Evolutionary conservation across 768 basidiomycete genomes (phyloP).

Genomic region (Kwoniella sp.): DNA sequence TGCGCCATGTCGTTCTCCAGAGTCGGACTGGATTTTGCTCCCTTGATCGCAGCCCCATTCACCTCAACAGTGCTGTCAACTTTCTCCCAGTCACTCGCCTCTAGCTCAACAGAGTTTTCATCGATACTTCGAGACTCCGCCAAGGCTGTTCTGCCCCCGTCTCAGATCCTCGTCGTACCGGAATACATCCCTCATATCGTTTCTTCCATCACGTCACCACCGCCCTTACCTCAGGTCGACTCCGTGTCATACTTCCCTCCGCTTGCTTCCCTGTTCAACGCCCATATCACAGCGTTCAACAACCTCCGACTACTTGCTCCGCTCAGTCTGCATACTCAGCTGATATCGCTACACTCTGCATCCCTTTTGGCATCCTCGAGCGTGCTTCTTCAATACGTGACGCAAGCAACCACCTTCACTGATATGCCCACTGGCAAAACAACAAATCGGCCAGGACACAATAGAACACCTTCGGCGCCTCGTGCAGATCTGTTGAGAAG

Average conservation of each 20-base stretch:
- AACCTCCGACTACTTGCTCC: conserved; percentile 79
- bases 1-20: conserved; percentile 88
- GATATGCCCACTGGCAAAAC: background rate
- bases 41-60: conserved; percentile 69
- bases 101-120: conserved; percentile 54
- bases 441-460: conserved; percentile 24
- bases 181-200: conserved; percentile 30
- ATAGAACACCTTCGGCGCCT: conserved; percentile 39
- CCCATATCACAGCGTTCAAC: conserved; percentile 73
- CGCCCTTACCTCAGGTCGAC: conserved; percentile 56
- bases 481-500: conserved; percentile 39
- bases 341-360: conserved; percentile 22
- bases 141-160: conserved; percentile 31
- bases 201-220: conserved; percentile 58
- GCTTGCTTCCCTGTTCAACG: conserved; percentile 73
- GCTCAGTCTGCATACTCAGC: conserved; percentile 57
- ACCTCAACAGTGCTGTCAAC: conserved; percentile 66
- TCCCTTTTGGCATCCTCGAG: conserved; percentile 23
- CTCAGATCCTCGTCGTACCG: conserved; percentile 39
- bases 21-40: conserved; percentile 87
- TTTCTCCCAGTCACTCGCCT: conserved; percentile 63
- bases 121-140: conserved; percentile 40
- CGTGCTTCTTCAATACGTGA: conserved; percentile 18
- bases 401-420: conserved; percentile 11
- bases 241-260: conserved; percentile 72